phyloP scores from a whole-genome alignment of 2,329 filamentous ascomycete species.

The Cadophora sp. region DNA sequence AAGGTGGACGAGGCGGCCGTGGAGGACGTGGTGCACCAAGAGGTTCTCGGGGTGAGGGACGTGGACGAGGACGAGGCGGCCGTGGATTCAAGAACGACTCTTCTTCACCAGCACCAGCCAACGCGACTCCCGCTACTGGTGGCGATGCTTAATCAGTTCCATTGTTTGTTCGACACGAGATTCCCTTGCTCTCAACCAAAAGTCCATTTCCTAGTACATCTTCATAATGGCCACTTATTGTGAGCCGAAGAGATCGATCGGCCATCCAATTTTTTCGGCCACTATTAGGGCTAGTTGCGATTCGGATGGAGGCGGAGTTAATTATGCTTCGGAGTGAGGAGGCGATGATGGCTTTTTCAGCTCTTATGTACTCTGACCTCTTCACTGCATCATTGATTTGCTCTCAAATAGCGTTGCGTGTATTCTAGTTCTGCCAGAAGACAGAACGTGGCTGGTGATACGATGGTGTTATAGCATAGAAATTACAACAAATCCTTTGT shows the following conservation, averaged over 20 bases:
- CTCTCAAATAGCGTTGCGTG: slow-evolving; percentile 44
- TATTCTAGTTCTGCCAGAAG: slow-evolving; percentile 44
- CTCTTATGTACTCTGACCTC: slow-evolving; percentile 45
- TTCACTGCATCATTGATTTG: slow-evolving; percentile 41
- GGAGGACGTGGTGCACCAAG: slow-evolving; percentile 64
- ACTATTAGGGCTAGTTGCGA: slow-evolving; percentile 39
- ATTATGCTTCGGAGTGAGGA: slow-evolving; percentile 43
- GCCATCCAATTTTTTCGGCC: slow-evolving; percentile 39
- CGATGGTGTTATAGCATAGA: slow-evolving; percentile 39
- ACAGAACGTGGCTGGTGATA: slow-evolving; percentile 35
- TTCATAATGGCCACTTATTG: slow-evolving; percentile 42
- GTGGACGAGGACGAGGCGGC: slow-evolving; percentile 62
- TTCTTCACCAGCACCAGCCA: slow-evolving; percentile 55
- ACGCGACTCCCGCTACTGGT: slow-evolving; percentile 55
- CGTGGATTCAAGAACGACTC: slow-evolving; percentile 61
- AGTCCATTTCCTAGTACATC: slow-evolving; percentile 42
- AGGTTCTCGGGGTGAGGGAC: slow-evolving; percentile 58
- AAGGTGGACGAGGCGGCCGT: slow-evolving; percentile 61
- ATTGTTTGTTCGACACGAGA: slow-evolving; percentile 29
- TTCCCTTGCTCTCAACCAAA: slow-evolving; percentile 41
- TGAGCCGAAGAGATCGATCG: slow-evolving; percentile 40
- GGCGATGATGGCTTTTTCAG: slow-evolving; percentile 45
- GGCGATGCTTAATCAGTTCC: slow-evolving; percentile 40
- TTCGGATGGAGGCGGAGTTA: slow-evolving; percentile 43
- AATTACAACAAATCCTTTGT: slow-evolving; percentile 41